Evolutionary conservation across 2,329 filamentous ascomycete species (phyloP).

Genomic region (Escovopsis weberi): DNA sequence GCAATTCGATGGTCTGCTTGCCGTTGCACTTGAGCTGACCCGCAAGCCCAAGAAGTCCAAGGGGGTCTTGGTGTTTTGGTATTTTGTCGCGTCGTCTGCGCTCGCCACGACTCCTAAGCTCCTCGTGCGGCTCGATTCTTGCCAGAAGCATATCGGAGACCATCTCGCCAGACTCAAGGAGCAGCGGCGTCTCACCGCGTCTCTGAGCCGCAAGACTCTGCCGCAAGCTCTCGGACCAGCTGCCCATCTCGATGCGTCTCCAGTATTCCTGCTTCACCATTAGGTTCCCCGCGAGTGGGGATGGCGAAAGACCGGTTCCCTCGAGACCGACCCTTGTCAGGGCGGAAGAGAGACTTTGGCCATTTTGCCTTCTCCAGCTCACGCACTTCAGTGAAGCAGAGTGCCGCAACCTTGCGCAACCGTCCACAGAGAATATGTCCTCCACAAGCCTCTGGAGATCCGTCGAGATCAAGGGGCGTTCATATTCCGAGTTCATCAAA

Average conservation of each 20-base stretch:
- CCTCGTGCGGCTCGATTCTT: conserved; percentile 1
- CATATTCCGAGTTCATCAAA: conserved; percentile 83
- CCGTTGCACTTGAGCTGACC: conserved; percentile 50
- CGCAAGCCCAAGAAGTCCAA: conserved; percentile 59
- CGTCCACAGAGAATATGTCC: conserved; percentile 62
- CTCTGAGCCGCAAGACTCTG: conserved; percentile 21
- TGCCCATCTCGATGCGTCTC: conserved; percentile 19
- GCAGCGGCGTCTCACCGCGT: conserved; percentile 6
- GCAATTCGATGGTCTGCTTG: conserved; percentile 54
- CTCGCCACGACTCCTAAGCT: conserved; percentile 2
- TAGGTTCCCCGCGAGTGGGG: conserved; percentile 4
- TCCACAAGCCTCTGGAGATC: conserved; percentile 59
- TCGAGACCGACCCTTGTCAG: conserved; percentile 7
- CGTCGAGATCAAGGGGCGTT: conserved; percentile 63
- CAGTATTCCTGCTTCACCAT: conserved; percentile 12
- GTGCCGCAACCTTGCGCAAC: conserved; percentile 68
- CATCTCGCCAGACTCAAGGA: background rate
- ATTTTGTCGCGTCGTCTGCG: conserved; percentile 1
- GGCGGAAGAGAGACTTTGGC: conserved; percentile 5
- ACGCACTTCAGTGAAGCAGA: conserved; percentile 70
- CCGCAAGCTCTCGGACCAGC: conserved; percentile 23
- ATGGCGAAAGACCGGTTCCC: background rate
- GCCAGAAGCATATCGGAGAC: conserved; percentile 5
- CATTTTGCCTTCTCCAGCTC: conserved; percentile 43
- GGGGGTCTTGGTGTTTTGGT: conserved; percentile 49